Percentiles rank a stretch among this genome's conserved stretches.
Evolutionary conservation across 345 rosid genomes (phyloP).

Genomic region (Pugionium cornutum): DNA sequence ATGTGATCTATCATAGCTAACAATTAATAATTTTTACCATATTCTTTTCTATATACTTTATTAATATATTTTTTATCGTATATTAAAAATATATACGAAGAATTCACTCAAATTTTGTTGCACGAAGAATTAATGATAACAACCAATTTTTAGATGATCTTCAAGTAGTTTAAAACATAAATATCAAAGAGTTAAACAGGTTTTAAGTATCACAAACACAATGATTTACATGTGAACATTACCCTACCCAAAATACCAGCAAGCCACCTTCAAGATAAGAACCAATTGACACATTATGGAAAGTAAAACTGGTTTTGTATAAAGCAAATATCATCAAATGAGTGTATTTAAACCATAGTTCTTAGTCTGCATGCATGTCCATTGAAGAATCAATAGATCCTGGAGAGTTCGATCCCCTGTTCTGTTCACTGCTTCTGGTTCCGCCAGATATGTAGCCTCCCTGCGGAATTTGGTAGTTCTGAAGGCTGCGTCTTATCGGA

Average conservation of each 20-base stretch:
- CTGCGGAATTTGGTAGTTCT: slow-evolving; percentile 64
- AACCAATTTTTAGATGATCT: slow-evolving; percentile 14
- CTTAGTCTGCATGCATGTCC: slow-evolving; percentile 79
- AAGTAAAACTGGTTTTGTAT: slow-evolving; percentile 32
- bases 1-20: no score
- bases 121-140: not conserved
- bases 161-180: slow-evolving; percentile 12
- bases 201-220: slow-evolving; percentile 16
- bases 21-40: no score
- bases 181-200: slow-evolving; percentile 23
- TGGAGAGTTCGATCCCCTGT: slow-evolving; percentile 61
- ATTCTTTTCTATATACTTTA: no score
- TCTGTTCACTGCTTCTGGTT: slow-evolving; percentile 51
- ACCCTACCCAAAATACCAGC: slow-evolving; percentile 20
- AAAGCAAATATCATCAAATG: slow-evolving; percentile 31
- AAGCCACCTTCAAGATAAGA: slow-evolving; percentile 28
- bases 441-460: slow-evolving; percentile 61
- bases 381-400: slow-evolving; percentile 79
- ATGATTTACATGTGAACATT: slow-evolving; percentile 39
- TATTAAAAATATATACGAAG: no score
- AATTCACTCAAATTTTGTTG: no score
- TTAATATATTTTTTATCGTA: no score
- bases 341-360: slow-evolving; percentile 11
- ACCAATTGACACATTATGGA: slow-evolving; percentile 32
- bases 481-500: slow-evolving; percentile 70